Percentiles rank a stretch among this genome's conserved stretches.
Evolutionary conservation across 495 filamentous ascomycete genomes (phyloP).

Genomic region (Xylaria palmicola): DNA sequence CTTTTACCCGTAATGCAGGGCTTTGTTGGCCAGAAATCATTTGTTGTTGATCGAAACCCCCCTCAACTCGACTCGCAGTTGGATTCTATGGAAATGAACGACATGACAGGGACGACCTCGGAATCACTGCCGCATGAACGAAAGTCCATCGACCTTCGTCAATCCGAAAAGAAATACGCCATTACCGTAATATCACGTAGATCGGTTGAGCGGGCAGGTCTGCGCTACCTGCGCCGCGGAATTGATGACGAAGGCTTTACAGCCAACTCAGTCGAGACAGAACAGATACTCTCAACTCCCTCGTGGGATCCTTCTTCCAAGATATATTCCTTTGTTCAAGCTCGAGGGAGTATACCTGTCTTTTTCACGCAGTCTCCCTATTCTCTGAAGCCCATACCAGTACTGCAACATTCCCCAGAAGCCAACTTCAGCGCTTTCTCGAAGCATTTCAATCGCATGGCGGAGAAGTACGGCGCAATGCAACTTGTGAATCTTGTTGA

Average conservation of each 20-base stretch:
- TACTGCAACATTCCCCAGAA: constrained; percentile 71
- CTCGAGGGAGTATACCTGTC: constrained; percentile 83
- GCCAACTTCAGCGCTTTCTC: constrained; percentile 75
- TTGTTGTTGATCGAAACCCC: constrained; percentile 58
- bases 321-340: constrained; percentile 79
- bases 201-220: constrained; percentile 77
- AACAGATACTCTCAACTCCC: constrained; percentile 75
- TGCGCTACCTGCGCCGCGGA: constrained; percentile 89
- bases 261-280: constrained; percentile 91
- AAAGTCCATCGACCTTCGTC: constrained; percentile 28
- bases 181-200: constrained; percentile 86
- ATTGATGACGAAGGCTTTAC: constrained; percentile 83
- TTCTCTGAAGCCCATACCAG: constrained; percentile 82
- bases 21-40: constrained; percentile 85
- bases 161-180: constrained; percentile 56
- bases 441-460: constrained; percentile 70
- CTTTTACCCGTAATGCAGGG: constrained; percentile 88
- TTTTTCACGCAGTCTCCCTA: constrained; percentile 95
- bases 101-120: constrained; percentile 22
- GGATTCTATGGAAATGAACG: constrained; percentile 43
- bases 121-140: constrained; percentile 19
- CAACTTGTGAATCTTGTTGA: constrained; percentile 86
- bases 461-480: constrained; percentile 66
- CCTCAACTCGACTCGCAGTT: constrained; percentile 42
- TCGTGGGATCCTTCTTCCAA: constrained; percentile 59